Evolutionary conservation across 2,329 filamentous ascomycete genomes (phyloP), one percentile per base, ranked within the genome.

Genomic region (Penicillium janthinellum): DNA sequence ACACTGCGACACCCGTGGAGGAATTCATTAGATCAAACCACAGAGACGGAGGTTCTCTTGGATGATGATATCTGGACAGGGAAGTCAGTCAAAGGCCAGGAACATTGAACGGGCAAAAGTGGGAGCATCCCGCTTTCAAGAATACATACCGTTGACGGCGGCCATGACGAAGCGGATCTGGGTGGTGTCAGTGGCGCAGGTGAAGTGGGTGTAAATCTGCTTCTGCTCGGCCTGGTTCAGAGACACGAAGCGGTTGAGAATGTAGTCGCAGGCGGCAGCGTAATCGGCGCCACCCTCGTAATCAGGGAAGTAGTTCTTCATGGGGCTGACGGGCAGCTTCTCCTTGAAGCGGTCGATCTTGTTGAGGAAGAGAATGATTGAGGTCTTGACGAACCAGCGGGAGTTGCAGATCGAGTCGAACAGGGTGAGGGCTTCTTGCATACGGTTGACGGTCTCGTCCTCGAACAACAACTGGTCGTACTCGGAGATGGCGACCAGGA

Each of bases 121-220:
- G 34, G n/a, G 17, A 12, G 5, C 11, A 35, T 34, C n/a, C 49
- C 35, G 25, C 20, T 54, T 15, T 38, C 3, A 10, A 11, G 7
- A 11, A 15, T 31, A 77, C 88, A 73, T 85, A 96, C 93, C 93
- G 81, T 99, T 99, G 74, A 99, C 95, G 69, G 95, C 95, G 63
- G 94, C 93, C 95, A 99, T 99, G 80, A 99, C 95, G 84, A 99
- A 98, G 75, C 95, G 89, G 72, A 99, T 99, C 79, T 99, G 95
- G 73, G 95, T 97, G 35, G 95, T 99, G 76, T 99, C 95, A 51
- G 95, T 99, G 62, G 95, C 95, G 77, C 95, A 98, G 53, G 95
- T 99, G 81, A 99, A 99, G 80, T 98, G 95, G 60, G 95, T 99
- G 84, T 99, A 99, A 78, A 99, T 98, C 79, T 99, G 95, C 85